phyloP scores from a whole-genome alignment of 139 green algal species.

The Chloropicon primus region DNA sequence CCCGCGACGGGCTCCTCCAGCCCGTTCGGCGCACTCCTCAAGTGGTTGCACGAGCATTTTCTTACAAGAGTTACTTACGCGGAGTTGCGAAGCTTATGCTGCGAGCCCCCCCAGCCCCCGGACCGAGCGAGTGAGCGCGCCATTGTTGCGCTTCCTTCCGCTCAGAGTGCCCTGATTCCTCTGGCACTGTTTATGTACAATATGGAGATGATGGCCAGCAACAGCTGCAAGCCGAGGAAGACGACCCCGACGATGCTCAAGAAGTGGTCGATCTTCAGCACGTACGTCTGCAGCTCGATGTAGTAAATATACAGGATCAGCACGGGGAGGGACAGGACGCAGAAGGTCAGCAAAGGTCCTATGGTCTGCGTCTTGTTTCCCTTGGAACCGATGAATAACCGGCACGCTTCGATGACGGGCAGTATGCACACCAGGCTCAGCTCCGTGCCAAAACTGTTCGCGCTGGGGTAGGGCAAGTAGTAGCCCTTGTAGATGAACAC shows the following conservation, averaged over 20 bases:
- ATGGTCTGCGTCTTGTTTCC: conserved; percentile 44
- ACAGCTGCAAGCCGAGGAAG: conserved; percentile 1
- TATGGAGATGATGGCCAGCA: neutral
- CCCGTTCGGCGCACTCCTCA: no score
- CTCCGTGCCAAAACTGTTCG: conserved; percentile 5
- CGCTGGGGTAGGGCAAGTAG: conserved; percentile 11
- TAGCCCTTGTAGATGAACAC: conserved; percentile 17
- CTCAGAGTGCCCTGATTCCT: neutral
- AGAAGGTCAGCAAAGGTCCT: conserved; percentile 28
- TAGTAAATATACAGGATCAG: conserved; percentile 41
- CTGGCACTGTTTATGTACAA: neutral
- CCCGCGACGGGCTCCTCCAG: no score
- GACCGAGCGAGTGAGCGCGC: no score
- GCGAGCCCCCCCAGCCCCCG: no score
- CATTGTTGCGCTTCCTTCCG: no score
- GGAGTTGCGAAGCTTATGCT: no score
- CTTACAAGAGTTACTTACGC: no score
- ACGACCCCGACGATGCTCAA: neutral
- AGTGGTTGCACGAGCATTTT: no score
- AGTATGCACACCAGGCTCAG: conserved; percentile 10
- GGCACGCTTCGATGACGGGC: conserved; percentile 22
- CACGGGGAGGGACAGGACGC: conserved; percentile 24
- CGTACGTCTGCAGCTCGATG: conserved; percentile 41
- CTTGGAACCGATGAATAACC: conserved; percentile 41
- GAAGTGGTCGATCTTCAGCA: conserved; percentile 17